Evolutionary conservation across 176 grass and related monocot genomes (phyloP).

Genomic region (Urochloa ruziziensis): DNA sequence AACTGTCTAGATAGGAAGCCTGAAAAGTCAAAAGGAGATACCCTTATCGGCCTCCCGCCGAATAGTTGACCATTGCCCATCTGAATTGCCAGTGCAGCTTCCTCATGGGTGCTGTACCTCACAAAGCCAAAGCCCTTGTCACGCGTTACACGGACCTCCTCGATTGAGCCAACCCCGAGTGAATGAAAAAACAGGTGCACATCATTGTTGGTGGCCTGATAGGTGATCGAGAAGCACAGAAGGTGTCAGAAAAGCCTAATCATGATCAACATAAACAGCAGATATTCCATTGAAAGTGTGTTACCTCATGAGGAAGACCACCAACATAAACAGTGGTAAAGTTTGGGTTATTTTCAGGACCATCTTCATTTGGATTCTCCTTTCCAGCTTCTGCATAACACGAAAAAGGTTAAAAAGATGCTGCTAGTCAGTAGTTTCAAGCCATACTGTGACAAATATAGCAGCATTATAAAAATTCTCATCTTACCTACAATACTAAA

Average conservation of each 20-base stretch:
- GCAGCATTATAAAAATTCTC: not conserved
- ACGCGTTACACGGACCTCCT: conserved; percentile 90
- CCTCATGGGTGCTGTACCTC: conserved; percentile 85
- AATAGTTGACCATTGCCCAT: conserved; percentile 71
- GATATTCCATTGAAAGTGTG: not conserved
- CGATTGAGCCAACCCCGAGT: conserved; percentile 75
- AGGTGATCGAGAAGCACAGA: conserved; percentile 7
- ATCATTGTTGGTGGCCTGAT: conserved; percentile 55
- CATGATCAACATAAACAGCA: conserved; percentile 14
- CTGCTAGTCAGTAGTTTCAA: conserved; percentile 8
- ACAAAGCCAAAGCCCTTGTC: conserved; percentile 99
- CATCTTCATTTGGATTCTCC: conserved; percentile 72
- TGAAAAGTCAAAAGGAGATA: conserved; percentile 26
- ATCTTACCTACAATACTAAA: not conserved
- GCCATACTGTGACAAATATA: not conserved
- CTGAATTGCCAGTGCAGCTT: conserved; percentile 91
- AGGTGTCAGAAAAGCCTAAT: not conserved
- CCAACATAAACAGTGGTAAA: conserved; percentile 98
- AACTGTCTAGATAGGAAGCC: not conserved
- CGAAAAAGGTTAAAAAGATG: not conserved
- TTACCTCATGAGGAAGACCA: conserved; percentile 86
- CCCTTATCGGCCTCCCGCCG: conserved; percentile 86
- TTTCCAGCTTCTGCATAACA: conserved; percentile 59
- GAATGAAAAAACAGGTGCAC: conserved; percentile 85
- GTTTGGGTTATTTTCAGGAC: conserved; percentile 81